phyloP scores from a whole-genome alignment of 2,329 filamentous ascomycete species.

The Trichoderma gracile region DNA sequence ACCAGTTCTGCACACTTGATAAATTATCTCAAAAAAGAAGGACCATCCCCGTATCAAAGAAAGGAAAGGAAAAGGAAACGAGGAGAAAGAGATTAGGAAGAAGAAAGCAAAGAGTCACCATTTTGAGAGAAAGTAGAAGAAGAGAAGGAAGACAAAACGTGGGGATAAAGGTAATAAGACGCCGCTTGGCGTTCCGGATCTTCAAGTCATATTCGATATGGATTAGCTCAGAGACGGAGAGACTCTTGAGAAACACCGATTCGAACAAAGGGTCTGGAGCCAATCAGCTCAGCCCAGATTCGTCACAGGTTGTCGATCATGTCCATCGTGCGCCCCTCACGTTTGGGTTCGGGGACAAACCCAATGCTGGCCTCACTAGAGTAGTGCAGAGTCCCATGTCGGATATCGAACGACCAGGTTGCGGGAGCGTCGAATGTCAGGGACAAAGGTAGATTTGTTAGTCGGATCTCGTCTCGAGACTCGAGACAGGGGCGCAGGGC shows the following conservation, averaged over 20 bases:
- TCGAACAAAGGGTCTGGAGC: neutral
- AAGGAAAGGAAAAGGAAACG: neutral
- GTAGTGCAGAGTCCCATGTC: slow-evolving; percentile 1
- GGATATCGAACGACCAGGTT: neutral
- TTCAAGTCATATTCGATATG: neutral
- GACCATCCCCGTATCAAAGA: neutral
- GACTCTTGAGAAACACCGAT: neutral
- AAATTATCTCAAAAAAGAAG: neutral
- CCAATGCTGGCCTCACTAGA: slow-evolving; percentile 10
- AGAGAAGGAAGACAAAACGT: slow-evolving; percentile 29
- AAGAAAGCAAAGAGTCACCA: slow-evolving; percentile 22
- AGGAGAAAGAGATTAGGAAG: neutral
- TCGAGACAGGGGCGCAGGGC: slow-evolving; percentile 10
- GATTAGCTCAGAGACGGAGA: neutral
- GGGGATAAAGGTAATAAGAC: slow-evolving; percentile 11
- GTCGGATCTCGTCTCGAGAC: slow-evolving; percentile 4
- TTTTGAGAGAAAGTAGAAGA: slow-evolving; percentile 24
- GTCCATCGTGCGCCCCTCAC: slow-evolving; percentile 14
- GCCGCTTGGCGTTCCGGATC: slow-evolving; percentile 15
- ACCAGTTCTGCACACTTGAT: slow-evolving; percentile 5
- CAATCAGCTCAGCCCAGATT: neutral
- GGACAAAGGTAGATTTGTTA: neutral
- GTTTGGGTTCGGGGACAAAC: neutral
- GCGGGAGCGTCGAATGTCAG: slow-evolving; percentile 1
- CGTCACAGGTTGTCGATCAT: slow-evolving; percentile 3